Base-by-base conservation (phyloP, 1,284 basidiomycete genomes). In the Pyrrhoderma lamaoense region DNA sequence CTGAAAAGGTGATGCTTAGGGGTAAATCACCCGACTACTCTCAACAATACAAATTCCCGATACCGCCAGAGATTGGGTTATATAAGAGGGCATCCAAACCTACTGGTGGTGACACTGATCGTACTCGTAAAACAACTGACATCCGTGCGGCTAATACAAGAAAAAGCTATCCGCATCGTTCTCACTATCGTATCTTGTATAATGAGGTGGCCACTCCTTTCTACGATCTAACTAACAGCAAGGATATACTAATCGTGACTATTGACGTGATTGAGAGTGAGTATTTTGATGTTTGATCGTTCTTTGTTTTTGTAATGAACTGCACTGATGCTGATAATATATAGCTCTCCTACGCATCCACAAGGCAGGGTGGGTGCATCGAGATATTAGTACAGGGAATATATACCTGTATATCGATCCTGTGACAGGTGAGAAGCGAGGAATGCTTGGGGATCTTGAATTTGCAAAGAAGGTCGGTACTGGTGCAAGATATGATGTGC, bases 321-420 rank as follows among this genome's bases (percentile, higher is more conserved):
- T 31, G 5, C 11, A 31, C 7, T 31, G n/a, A n/a, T n/a, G n/a
- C 27, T 31, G 11, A 31, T 31, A 5, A 5, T 31, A 5, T 5
- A 31, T 27, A 49, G 47, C 22, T 13, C 47, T 49, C 14, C 18
- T 16, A 22, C 25, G 27, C 3, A 21, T 49, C 25, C 36, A 37
- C 23, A n/a, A 21, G 40, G 37, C 25, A 16, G 18, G 16, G 23
- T 49, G 47, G 47, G 47, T 49, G 16, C 47, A 49, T 23, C 47
- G 47, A 2, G 47, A 49, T 14, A 49, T 49, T 27, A 49, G 47
- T 18, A 27, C 27, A 3, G 47, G 47, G 16, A 49, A 49, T 27
- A 19, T 49, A 40, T 40, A 49, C 8, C 22, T 23, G 21, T 40
- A 42, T 27, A n/a, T 8, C 8, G 47, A 38, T 14, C 9, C 25